Conservation (phyloP, 257 asterid species). For the Solanum appendiculatum region DNA sequence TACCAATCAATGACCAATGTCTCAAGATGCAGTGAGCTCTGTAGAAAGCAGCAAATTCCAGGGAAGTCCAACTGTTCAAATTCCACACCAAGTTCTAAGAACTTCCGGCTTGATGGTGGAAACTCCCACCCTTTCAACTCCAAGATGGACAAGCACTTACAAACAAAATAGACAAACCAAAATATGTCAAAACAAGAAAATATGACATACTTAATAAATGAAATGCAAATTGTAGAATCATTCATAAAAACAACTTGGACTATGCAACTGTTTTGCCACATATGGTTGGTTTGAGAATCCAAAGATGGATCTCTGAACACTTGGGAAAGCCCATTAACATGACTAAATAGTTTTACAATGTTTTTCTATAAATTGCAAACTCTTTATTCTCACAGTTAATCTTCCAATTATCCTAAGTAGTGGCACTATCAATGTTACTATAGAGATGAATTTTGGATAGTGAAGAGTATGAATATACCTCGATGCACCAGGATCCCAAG, state of each 20-base stretch:
- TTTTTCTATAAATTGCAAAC: neutral
- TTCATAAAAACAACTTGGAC: neutral
- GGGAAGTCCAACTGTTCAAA: neutral
- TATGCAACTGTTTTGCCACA: neutral
- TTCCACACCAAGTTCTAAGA: neutral
- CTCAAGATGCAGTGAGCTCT: neutral
- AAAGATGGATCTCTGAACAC: neutral
- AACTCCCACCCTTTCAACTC: neutral
- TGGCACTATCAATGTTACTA: neutral
- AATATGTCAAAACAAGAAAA: neutral
- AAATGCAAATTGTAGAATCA: neutral
- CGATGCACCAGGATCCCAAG: neutral
- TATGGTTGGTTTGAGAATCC: neutral
- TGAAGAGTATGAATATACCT: neutral
- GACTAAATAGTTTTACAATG: neutral
- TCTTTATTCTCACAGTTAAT: neutral
- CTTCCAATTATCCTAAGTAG: neutral
- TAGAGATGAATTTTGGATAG: neutral
- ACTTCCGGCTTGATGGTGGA: neutral
- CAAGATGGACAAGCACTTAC: neutral
- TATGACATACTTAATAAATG: neutral
- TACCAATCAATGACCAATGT: neutral
- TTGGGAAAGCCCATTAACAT: neutral
- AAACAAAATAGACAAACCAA: neutral
- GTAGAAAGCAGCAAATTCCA: neutral